phyloP scores from a whole-genome alignment of 2,329 filamentous ascomycete genomes.

The Graphilbum sp. region DNA sequence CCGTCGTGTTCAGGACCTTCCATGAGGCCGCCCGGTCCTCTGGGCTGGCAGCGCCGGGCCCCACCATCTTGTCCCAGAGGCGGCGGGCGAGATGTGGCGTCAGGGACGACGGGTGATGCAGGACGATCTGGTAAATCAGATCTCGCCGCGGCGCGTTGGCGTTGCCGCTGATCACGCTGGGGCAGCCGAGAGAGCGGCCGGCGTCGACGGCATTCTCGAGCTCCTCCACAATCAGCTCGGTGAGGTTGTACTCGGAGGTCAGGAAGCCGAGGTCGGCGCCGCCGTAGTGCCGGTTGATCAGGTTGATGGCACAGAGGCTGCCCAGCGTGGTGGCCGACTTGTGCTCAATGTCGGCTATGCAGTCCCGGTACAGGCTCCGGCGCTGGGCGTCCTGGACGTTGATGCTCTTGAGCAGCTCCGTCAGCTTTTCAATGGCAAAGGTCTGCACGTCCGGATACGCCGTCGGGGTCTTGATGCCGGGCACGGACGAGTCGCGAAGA shows the following conservation, averaged over 20 bases:
- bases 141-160: slow-evolving; percentile 38
- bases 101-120: slow-evolving; percentile 39
- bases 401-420: slow-evolving; percentile 35
- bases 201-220: slow-evolving; percentile 36
- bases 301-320: slow-evolving; percentile 49
- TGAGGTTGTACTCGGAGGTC: slow-evolving; percentile 43
- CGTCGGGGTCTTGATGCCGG: slow-evolving; percentile 33
- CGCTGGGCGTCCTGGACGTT: slow-evolving; percentile 40
- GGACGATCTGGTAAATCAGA: slow-evolving; percentile 41
- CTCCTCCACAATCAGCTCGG: slow-evolving; percentile 46
- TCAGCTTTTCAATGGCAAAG: slow-evolving; percentile 46
- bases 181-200: slow-evolving; percentile 24
- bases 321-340: slow-evolving; percentile 51
- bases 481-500: slow-evolving; percentile 53
- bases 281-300: slow-evolving; percentile 29
- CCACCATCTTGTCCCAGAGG: slow-evolving; percentile 61
- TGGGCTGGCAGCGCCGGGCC: slow-evolving; percentile 39
- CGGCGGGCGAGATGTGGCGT: slow-evolving; percentile 41
- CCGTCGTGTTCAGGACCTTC: slow-evolving; percentile 41
- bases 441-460: slow-evolving; percentile 45
- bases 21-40: slow-evolving; percentile 52
- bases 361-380: slow-evolving; percentile 45
- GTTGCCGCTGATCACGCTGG: slow-evolving; percentile 27
- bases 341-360: slow-evolving; percentile 49
- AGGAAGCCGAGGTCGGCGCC: slow-evolving; percentile 38